These are phyloP conservation scores for Gymnopus androsaceus DNA, from an alignment of 1,284 basidiomycete genomes.

Conservation along the genomic window DNA sequence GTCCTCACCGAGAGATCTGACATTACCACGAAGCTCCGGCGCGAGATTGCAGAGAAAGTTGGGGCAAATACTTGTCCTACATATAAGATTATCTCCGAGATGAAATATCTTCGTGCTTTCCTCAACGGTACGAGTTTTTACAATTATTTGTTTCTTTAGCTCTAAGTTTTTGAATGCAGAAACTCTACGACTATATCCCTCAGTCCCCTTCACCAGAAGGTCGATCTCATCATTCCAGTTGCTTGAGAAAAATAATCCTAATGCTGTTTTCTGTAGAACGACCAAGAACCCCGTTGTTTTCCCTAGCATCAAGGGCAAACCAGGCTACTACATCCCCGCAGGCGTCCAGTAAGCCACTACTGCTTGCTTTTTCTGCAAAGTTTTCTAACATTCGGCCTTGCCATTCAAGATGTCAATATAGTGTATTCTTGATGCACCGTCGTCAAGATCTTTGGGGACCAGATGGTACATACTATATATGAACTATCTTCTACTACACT, in stretches of 20 bases:
- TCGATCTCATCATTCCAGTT: slow-evolving; percentile 6
- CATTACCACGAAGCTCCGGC: slow-evolving; percentile 37
- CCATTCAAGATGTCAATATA: slow-evolving; percentile 27
- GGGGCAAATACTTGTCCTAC: slow-evolving; percentile 33
- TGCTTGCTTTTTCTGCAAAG: no score
- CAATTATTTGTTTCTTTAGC: no score
- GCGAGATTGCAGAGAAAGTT: slow-evolving; percentile 43
- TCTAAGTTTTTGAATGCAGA: slow-evolving; percentile 25
- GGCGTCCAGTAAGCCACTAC: slow-evolving; percentile 28
- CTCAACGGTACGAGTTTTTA: slow-evolving; percentile 37
- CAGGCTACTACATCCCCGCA: slow-evolving; percentile 30
- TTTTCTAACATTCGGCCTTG: background rate
- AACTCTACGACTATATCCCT: slow-evolving; percentile 34
- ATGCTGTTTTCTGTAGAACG: slow-evolving; percentile 29
- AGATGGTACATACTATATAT: slow-evolving; percentile 32
- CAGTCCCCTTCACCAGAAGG: slow-evolving; percentile 36
- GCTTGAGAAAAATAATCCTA: background rate
- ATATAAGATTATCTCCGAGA: slow-evolving; percentile 32
- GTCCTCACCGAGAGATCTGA: slow-evolving; percentile 46
- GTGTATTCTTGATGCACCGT: slow-evolving; percentile 41
- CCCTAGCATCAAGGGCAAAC: slow-evolving; percentile 23
- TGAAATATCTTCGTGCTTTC: slow-evolving; percentile 38
- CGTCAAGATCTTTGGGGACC: slow-evolving; percentile 47
- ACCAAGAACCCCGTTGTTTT: slow-evolving; percentile 29
- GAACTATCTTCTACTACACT: background rate